phyloP scores from a whole-genome alignment of 2,329 filamentous ascomycete genomes.

The Lojkania enalia region DNA sequence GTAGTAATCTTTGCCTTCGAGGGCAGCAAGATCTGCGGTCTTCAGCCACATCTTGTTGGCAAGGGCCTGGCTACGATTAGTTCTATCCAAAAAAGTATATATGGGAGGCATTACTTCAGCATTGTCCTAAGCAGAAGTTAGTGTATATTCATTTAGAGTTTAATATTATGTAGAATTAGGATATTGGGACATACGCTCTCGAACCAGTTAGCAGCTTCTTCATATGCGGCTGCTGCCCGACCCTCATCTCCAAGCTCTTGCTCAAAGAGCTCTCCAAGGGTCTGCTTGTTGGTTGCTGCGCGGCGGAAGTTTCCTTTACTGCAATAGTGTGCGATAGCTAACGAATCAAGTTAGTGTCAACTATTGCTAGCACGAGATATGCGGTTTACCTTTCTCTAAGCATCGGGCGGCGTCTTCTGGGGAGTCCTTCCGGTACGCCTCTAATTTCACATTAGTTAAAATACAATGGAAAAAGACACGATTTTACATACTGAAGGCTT shows the following conservation, averaged over 20 bases:
- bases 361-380: background rate
- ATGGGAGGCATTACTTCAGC: slow-evolving; percentile 33
- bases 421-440: slow-evolving; percentile 85
- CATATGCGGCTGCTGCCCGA: slow-evolving; percentile 79
- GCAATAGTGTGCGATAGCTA: slow-evolving; percentile 82
- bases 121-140: slow-evolving; percentile 37
- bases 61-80: slow-evolving; percentile 55
- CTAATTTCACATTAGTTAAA: slow-evolving; percentile 15
- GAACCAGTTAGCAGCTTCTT: slow-evolving; percentile 86
- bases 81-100: slow-evolving; percentile 18
- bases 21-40: slow-evolving; percentile 81
- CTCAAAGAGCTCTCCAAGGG: slow-evolving; percentile 84
- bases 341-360: background rate
- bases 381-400: slow-evolving; percentile 60
- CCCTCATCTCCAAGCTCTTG: slow-evolving; percentile 76
- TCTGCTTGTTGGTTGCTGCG: slow-evolving; percentile 88
- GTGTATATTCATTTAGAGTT: slow-evolving; percentile 4
- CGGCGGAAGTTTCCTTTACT: slow-evolving; percentile 87
- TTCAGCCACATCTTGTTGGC: slow-evolving; percentile 95
- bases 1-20: slow-evolving; percentile 75
- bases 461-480: background rate
- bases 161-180: background rate
- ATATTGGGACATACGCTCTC: slow-evolving; percentile 53
- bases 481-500: slow-evolving; percentile 73
- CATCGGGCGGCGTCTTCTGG: slow-evolving; percentile 82